Evolutionary conservation across 2,329 filamentous ascomycete species (phyloP), one percentile per base, ranked within the genome.

Genomic region (Diplodia mutila): DNA sequence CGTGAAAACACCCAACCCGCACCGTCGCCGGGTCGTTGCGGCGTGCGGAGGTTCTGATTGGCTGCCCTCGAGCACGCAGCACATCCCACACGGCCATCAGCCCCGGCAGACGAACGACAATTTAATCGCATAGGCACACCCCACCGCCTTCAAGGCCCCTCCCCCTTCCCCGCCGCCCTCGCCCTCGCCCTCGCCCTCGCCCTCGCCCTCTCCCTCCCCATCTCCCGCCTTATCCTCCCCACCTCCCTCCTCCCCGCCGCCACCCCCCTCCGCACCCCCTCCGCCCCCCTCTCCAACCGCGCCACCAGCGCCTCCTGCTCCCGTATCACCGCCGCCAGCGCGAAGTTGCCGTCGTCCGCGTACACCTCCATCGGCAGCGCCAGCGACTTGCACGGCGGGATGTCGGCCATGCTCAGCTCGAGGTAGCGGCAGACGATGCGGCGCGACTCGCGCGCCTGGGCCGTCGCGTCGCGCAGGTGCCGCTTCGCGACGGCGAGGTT

Each of bases 341-440:
- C 12, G 3, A 16, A 6, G 18, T 9, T 16, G 18, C 57, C 16
- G 12, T 61, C 39, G 27, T 61, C 57, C 11, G 25, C 18, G 18
- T 61, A 61, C 14, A 61, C 27, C 14, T 61, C 42, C 39, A 61
- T 49, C 1, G 57, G 57, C 25, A 61, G 25, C 3, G 21, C 57
- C 25, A 61, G 34, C 4, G 39, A 48, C 25, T 48, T 49, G 57
- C 57, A 61, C 4, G 39, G 57, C 29, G 57, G 57, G 1, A 49
- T 32, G 6, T 8, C 37, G 2, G 37, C 14, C 39, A 61, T 49
- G 18, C 39, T n/a, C 3, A 61, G 39, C 25, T 34, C 39, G 16
- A 61, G 57, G 57, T 61, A 61, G 3, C 57, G 57, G 57, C 57
- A 61, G 57, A 61, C 49, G 57, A 61, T 49, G 4, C 32, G 27